phyloP scores from a whole-genome alignment of 2,329 filamentous ascomycete genomes.

The Cytospora paraplurivora region DNA sequence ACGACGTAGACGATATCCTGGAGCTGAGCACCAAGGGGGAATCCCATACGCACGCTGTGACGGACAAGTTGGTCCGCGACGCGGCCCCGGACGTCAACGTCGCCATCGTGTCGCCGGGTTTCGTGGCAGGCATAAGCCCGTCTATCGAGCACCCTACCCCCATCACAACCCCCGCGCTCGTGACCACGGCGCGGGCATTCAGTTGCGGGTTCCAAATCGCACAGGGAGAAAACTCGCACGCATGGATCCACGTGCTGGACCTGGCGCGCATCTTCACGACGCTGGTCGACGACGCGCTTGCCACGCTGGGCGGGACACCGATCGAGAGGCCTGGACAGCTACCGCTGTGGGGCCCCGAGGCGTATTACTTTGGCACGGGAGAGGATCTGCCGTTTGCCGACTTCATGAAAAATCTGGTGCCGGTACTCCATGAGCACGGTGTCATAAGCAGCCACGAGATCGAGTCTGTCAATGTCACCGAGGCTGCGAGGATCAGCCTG shows the following conservation, averaged over 20 bases:
- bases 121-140: slow-evolving; percentile 24
- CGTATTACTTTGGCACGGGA: slow-evolving; percentile 30
- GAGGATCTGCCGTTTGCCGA: slow-evolving; percentile 27
- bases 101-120: slow-evolving; percentile 29
- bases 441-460: slow-evolving; percentile 25
- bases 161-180: slow-evolving; percentile 25
- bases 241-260: slow-evolving; percentile 30
- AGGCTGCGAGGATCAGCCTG: slow-evolving; percentile 28
- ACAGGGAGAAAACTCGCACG: slow-evolving; percentile 28
- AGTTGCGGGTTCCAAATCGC: slow-evolving; percentile 29
- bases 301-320: slow-evolving; percentile 23
- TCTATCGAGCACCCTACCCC: slow-evolving; percentile 23
- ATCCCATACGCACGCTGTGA: slow-evolving; percentile 29
- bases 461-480: slow-evolving; percentile 27
- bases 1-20: slow-evolving; percentile 29
- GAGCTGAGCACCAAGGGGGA: slow-evolving; percentile 26
- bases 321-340: neutral
- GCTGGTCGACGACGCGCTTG: slow-evolving; percentile 29
- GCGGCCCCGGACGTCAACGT: slow-evolving; percentile 28
- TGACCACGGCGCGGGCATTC: slow-evolving; percentile 29
- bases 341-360: slow-evolving; percentile 30
- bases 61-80: slow-evolving; percentile 28
- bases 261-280: slow-evolving; percentile 28
- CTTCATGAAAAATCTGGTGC: slow-evolving; percentile 23
- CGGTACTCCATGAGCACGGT: slow-evolving; percentile 26